Evolutionary conservation across 75 land plant species (phyloP), one percentile per base, ranked within the genome.

Genomic region (Selaginella moellendorffii): DNA sequence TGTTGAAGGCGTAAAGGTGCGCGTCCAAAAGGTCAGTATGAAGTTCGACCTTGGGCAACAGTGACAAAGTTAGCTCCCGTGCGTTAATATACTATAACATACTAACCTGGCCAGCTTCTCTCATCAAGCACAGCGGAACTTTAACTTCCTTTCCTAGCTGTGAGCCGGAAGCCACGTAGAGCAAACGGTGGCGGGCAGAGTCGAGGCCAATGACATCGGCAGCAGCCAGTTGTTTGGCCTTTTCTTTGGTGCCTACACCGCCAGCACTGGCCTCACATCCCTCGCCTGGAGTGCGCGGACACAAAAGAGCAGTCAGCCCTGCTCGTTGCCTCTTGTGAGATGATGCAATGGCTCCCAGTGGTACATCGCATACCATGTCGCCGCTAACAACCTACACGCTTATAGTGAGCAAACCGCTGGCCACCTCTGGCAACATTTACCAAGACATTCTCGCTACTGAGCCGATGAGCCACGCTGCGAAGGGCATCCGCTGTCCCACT

Each of bases 11-110:
- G 74, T 95, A 95, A 29, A 95, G 65, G 73, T 95, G 97, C 52
- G 88, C 99, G 74, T 95, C 99, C 80, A 95, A 82, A 19, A 95
- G 81, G 70, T 95, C 99, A 64, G 91, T 60, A 24, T 83, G 85
- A 53, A 95, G 78, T 54, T 95, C 96, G 83, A 95, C 74, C 84
- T 89, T 66, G 30, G 58, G 5, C 5, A 36, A 36, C 46, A 36
- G 14, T 36, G 14, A 14, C 46, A 36, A 14, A 5, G 46, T 36
- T n/a, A n/a, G n/a, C n/a, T n/a, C n/a, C n/a, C n/a, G n/a, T n/a
- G n/a, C n/a, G n/a, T n/a, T n/a, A n/a, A n/a, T n/a, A n/a, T n/a
- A n/a, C n/a, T n/a, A n/a, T 36, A 36, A 5, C 14, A 36, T 52
- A 1, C 54, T 26, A 66, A 88, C 93, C 89, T 81, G 78, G 28